These are phyloP conservation scores for Tillandsia leiboldiana DNA, from an alignment of 176 grass and related monocot species.

Conservation along the genomic window DNA sequence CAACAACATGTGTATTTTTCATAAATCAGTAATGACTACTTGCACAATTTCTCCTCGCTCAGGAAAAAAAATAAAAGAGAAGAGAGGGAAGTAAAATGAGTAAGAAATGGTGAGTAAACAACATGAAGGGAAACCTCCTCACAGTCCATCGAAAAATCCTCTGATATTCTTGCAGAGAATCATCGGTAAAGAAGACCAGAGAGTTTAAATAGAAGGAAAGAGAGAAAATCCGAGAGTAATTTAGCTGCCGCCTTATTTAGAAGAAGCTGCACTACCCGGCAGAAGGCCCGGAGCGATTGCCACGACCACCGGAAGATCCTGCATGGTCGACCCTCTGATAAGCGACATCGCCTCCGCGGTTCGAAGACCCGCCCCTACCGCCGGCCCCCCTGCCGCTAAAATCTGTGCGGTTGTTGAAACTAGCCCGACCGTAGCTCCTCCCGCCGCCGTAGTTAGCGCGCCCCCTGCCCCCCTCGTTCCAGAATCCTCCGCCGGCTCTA, in stretches of 20 bases:
- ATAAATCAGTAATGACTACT: too few species aligned
- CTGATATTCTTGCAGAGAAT: constrained; percentile 30
- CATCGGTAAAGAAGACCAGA: neutral
- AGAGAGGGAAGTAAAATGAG: neutral
- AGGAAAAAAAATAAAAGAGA: neutral
- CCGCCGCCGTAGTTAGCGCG: constrained; percentile 58
- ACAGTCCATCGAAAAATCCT: constrained; percentile 35
- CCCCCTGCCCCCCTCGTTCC: constrained; percentile 54
- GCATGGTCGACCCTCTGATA: constrained; percentile 69
- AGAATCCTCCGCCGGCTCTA: constrained; percentile 52
- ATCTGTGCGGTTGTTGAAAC: constrained; percentile 44
- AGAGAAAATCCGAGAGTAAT: neutral
- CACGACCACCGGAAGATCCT: constrained; percentile 37
- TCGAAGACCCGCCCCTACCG: constrained; percentile 37
- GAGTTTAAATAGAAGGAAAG: neutral
- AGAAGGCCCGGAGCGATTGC: constrained; percentile 22
- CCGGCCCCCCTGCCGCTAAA: constrained; percentile 49
- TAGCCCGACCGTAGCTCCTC: constrained; percentile 51
- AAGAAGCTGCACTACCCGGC: constrained; percentile 15
- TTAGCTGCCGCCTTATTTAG: constrained; percentile 1
- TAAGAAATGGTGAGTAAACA: constrained; percentile 30
- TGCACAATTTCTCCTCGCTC: neutral
- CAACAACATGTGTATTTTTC: too few species aligned
- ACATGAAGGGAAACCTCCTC: constrained; percentile 25
- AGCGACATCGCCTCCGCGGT: constrained; percentile 37